Base-by-base conservation (phyloP, 352 stramenopile genomes). In the Phytopythium montanum region DNA sequence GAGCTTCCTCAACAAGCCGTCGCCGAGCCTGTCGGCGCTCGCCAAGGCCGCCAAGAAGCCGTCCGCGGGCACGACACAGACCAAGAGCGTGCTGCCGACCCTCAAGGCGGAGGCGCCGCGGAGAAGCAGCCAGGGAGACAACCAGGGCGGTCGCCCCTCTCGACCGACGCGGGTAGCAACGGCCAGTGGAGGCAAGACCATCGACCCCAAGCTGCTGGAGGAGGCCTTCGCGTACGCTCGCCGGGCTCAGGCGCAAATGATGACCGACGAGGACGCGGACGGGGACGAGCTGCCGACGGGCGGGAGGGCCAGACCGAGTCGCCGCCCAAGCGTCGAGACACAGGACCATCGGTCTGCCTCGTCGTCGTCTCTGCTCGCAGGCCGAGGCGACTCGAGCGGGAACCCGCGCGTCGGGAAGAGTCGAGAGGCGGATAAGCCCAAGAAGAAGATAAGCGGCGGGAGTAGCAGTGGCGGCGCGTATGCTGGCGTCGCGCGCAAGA, bases 151-250 rank as follows among this genome's bases (percentile, higher is more conserved):
- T 12, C 58, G 25, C 1, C 33, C 56, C 12, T 69, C 25, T 54
- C 73, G 69, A 45, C 61, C 71, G 39, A 38, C 45, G 52, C 66
- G 59, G 21, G 29, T 44, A 23, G 29, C 60, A 48, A 50, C 51
- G 1, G 29, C n/a, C n/a, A n/a, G 36, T 29, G 52, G 56, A 34
- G 7, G 39, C 4, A 87, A 85, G 49, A 29, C 49, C 0, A 84
- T 93, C 42, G 79, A 91, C 42, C 67, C 83, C 8, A 74, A 78
- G 25, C 61, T 91, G 29, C 62, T 93, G n/a, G 77, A 91, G 60
- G 68, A 93, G 38, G 84, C 84, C 0, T 93, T 93, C 29, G 81
- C 78, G 0, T 93, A 90, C 55, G 83, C 83, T 6, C 68, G 87
- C 12, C 65, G 73, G 28, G 56, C 90, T n/a, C 74, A 76, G 56